Evolutionary conservation across 768 basidiomycete genomes (phyloP).

Genomic region (Leccinum rimulosum): DNA sequence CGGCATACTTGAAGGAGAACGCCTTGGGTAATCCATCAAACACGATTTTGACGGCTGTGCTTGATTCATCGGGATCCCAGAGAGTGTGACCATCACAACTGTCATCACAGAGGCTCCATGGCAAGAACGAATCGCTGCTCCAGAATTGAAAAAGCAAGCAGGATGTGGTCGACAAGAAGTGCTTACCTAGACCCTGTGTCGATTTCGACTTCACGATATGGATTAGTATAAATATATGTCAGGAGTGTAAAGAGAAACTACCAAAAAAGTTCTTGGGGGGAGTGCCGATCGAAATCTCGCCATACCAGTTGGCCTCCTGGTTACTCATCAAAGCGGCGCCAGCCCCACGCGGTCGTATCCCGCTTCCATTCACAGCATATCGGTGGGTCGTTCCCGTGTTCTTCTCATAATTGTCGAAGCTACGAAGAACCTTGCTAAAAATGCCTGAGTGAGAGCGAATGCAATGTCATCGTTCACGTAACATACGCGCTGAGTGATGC

Average conservation of each 20-base stretch:
- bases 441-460: not conserved
- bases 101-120: not conserved
- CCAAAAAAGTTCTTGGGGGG: not conserved
- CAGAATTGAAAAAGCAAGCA: not conserved
- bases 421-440: not conserved
- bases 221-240: not conserved
- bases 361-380: not conserved
- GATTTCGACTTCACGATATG: not conserved
- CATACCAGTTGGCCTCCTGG: not conserved
- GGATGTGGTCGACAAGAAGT: not conserved
- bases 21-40: not conserved
- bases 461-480: not conserved
- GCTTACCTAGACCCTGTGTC: not conserved
- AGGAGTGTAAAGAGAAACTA: not conserved
- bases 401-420: not conserved
- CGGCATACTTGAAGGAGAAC: not conserved
- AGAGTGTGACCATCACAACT: not conserved
- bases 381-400: not conserved
- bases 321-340: not conserved
- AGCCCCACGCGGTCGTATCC: not conserved
- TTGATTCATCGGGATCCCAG: not conserved
- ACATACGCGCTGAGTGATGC: not conserved
- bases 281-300: not conserved
- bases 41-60: not conserved
- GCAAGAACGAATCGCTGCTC: not conserved